Conservation (phyloP, 306 rosid genomes). For the Fragaria iinumae region DNA sequence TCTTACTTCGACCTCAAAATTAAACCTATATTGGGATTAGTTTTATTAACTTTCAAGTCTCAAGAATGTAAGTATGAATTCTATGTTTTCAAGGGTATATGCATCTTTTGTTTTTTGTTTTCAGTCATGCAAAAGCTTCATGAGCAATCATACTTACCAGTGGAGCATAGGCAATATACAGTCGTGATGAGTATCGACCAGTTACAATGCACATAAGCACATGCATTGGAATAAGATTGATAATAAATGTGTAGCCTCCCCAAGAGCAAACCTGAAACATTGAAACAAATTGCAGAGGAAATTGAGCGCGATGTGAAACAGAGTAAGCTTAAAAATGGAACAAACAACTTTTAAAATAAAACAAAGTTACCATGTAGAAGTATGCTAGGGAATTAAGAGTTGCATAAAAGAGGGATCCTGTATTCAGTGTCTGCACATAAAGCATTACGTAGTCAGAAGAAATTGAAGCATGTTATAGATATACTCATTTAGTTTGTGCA, state of each 20-base stretch:
- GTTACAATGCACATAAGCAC: conserved; percentile 91
- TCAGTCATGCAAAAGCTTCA: conserved; percentile 1
- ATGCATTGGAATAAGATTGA: conserved; percentile 98
- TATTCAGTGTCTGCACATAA: conserved; percentile 78
- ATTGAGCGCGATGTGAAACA: conserved; percentile 20
- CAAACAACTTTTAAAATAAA: not conserved
- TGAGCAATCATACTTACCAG: conserved; percentile 64
- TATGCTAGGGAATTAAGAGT: conserved; percentile 91
- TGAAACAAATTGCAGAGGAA: conserved; percentile 24
- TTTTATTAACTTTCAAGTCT: not conserved
- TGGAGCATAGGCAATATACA: conserved; percentile 95
- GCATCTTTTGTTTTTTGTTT: not conserved
- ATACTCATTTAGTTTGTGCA: conserved; percentile 12
- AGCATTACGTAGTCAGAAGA: conserved; percentile 41
- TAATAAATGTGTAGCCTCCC: conserved; percentile 99
- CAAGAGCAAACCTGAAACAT: conserved; percentile 93
- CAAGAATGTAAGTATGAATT: not conserved
- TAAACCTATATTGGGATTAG: not conserved
- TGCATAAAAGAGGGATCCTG: conserved; percentile 97
- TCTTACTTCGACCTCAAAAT: not conserved
- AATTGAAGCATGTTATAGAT: conserved; percentile 6
- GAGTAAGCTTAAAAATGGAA: conserved; percentile 7
- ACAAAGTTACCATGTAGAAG: conserved; percentile 85
- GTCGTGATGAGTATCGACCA: conserved; percentile 92
- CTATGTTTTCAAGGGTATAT: not conserved